Evolutionary conservation across 371 early-diverging fungal genomes (phyloP).

Genomic region (Blakeslea trispora): DNA sequence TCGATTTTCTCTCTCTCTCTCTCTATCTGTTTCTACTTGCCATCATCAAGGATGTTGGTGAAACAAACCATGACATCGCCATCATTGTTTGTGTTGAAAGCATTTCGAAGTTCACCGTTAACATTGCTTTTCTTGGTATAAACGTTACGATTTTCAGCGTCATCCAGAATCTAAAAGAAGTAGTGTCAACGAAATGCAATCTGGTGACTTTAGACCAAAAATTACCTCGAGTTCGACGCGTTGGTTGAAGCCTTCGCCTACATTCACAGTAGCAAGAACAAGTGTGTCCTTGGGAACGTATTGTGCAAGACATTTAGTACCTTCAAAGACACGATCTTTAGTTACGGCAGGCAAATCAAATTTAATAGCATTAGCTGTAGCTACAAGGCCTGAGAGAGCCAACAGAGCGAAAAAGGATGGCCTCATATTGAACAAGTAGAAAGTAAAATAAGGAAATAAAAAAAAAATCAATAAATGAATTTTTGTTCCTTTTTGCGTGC

Average conservation of each 20-base stretch:
- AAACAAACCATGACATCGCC: slow-evolving; percentile 88
- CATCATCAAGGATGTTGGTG: slow-evolving; percentile 74
- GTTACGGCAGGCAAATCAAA: slow-evolving; percentile 70
- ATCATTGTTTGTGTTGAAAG: slow-evolving; percentile 79
- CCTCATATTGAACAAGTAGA: slow-evolving; percentile 18
- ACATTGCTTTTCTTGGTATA: slow-evolving; percentile 61
- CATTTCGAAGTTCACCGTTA: slow-evolving; percentile 54
- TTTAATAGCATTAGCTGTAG: slow-evolving; percentile 60
- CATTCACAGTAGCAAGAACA: slow-evolving; percentile 73
- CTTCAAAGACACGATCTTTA: slow-evolving; percentile 31
- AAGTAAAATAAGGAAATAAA: slow-evolving; percentile 11
- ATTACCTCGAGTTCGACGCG: slow-evolving; percentile 69
- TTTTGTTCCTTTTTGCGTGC: slow-evolving; percentile 18
- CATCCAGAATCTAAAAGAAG: slow-evolving; percentile 69
- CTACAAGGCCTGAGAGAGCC: slow-evolving; percentile 26
- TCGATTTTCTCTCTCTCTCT: not conserved
- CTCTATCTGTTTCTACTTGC: slow-evolving; percentile 34
- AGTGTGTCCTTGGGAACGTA: slow-evolving; percentile 71
- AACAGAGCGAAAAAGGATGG: slow-evolving; percentile 23
- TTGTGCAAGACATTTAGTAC: slow-evolving; percentile 72
- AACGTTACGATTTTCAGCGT: slow-evolving; percentile 60
- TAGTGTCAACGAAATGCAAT: too few species aligned
- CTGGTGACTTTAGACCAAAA: not conserved
- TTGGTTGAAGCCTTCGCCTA: slow-evolving; percentile 69
- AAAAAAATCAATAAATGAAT: not conserved